Evolutionary conservation across 2,329 filamentous ascomycete genomes (phyloP).

Genomic region (Drechslerella coelobrocha): DNA sequence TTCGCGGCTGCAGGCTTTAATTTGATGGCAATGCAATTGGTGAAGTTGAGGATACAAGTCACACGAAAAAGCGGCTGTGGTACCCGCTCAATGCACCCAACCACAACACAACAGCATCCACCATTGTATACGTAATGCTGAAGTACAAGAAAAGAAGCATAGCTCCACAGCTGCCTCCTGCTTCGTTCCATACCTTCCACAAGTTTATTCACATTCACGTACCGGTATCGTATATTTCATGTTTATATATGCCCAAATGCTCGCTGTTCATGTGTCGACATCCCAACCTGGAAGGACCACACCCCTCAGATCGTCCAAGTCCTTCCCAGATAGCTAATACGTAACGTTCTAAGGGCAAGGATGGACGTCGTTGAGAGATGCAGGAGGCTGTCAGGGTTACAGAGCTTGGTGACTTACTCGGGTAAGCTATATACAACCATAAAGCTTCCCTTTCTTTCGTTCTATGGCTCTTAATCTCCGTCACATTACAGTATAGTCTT

Average conservation of each 20-base stretch:
- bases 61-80: too few species aligned
- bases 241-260: too few species aligned
- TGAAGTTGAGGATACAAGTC: too few species aligned
- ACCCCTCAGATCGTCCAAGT: not conserved
- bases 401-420: not conserved
- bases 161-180: too few species aligned
- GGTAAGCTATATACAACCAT: not conserved
- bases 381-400: not conserved
- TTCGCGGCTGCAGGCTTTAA: too few species aligned
- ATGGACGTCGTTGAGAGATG: not conserved
- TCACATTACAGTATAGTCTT: too few species aligned
- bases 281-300: not conserved
- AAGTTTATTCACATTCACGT: not conserved
- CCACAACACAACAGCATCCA: not conserved
- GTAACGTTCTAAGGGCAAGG: not conserved
- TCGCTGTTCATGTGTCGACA: not conserved
- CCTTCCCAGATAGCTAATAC: conserved; percentile 1
- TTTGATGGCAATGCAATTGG: too few species aligned
- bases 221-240: too few species aligned
- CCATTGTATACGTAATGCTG: conserved; percentile 12
- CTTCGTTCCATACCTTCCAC: not conserved
- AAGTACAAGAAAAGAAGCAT: conserved; percentile 7
- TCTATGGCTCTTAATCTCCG: not conserved
- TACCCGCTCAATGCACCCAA: too few species aligned
- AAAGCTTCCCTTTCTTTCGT: not conserved